Evolutionary conservation across 148 eudicot genomes (phyloP), one percentile per base, ranked within the genome.

Genomic region (Spergularia bocconei): DNA sequence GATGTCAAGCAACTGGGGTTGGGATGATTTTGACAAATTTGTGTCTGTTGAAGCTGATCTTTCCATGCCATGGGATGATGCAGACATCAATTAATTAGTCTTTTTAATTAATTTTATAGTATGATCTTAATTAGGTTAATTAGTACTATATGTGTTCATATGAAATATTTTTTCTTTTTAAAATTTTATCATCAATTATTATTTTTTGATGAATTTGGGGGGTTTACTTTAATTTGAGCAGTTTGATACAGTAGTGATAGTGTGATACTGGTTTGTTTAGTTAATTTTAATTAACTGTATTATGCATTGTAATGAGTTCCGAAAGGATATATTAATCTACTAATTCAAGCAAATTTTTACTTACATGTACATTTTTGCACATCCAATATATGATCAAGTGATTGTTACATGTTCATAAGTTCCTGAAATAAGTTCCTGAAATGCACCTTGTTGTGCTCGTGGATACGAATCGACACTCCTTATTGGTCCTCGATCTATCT

Each of bases 21-120:
- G 92, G 96, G 90, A 84, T 72, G 89, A 91, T 29, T 70, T 85
- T 61, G 92, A 83, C 39, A 69, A 86, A 39, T 79, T 88, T 72
- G 85, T 80, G 20, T 71, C 85, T 19, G 84, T 80, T 62, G 84
- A 82, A 50, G 75, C 82, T 71, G 88, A 83, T 83, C 81, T 88
- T 75, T 65, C 71, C 62, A 81, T 85, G n/a, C 81, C 85, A 70
- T 84, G 87, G 88, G 88, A 84, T 79, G 83, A 81, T 52, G 53
- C 78, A 59, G 84, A 88, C 68, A 83, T 67, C 21, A 29, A 60
- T 47, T 48, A 60, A 36, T 17, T 17, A 63, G 3, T 16, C 36
- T 44, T 23, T 50, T 44, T 69, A 52, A 11, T 53, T 13, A 8
- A 39, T 75, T 29, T 41, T 61, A 50, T 58, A 55, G 63, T 78